These are phyloP conservation scores for Hypoxylon rubiginosum DNA, from an alignment of 2,329 filamentous ascomycete species.

Conservation along the genomic window DNA sequence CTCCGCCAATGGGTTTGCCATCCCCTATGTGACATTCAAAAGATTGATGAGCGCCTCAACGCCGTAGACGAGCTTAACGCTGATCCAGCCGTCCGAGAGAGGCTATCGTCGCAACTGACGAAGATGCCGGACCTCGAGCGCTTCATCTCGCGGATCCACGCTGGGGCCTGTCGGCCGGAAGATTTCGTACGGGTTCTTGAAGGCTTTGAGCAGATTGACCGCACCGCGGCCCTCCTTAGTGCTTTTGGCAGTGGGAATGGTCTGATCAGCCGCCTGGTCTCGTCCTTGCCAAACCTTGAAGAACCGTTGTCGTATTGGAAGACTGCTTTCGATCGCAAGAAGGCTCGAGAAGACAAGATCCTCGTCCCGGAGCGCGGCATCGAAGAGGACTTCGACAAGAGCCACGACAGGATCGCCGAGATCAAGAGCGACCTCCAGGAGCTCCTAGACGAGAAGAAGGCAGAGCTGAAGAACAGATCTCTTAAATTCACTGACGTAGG, in stretches of 20 bases:
- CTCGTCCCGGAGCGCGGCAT: constrained; percentile 89
- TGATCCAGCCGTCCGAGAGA: constrained; percentile 82
- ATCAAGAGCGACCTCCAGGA: constrained; percentile 80
- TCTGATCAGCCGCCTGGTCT: constrained; percentile 85
- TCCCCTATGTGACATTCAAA: constrained; percentile 85
- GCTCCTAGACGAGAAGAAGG: constrained; percentile 78
- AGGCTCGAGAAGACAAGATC: constrained; percentile 82
- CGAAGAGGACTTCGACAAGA: constrained; percentile 92
- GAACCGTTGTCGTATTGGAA: constrained; percentile 86
- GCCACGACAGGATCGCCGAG: constrained; percentile 79
- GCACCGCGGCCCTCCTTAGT: constrained; percentile 85
- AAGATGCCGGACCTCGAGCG: constrained; percentile 96
- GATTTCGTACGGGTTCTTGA: constrained; percentile 95
- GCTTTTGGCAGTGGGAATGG: constrained; percentile 82
- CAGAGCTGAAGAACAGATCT: constrained; percentile 78
- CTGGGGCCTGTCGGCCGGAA: constrained; percentile 87
- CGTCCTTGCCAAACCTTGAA: constrained; percentile 86
- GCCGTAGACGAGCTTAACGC: constrained; percentile 94
- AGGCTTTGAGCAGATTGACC: constrained; percentile 97
- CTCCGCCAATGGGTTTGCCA: constrained; percentile 98
- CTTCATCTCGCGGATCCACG: constrained; percentile 93
- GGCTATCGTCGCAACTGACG: constrained; percentile 87
- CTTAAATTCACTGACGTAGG: constrained; percentile 87
- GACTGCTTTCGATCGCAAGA: constrained; percentile 86
- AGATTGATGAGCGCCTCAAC: constrained; percentile 91